Percentiles rank a stretch among this genome's conserved stretches.
phyloP scores from a whole-genome alignment of 495 filamentous ascomycete species.

The Neurospora sp. region DNA sequence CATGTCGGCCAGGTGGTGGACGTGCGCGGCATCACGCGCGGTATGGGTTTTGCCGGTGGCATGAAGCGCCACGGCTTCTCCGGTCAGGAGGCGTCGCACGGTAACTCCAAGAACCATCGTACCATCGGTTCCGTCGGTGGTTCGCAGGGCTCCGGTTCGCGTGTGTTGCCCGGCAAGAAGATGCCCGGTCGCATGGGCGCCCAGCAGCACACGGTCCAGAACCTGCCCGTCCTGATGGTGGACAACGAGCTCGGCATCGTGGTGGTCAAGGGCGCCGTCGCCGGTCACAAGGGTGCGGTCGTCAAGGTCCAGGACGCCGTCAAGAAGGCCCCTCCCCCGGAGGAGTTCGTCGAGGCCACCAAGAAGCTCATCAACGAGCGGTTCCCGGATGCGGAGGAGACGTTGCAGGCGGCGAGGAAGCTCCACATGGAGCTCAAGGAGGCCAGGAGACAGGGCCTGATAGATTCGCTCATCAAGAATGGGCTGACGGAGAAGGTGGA shows the following conservation, averaged over 20 bases:
- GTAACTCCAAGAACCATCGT: conserved; percentile 85
- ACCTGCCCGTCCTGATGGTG: conserved; percentile 77
- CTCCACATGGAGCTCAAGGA: conserved; percentile 32
- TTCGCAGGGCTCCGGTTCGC: conserved; percentile 80
- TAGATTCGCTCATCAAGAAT: conserved; percentile 11
- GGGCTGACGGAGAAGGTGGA: conserved; percentile 1
- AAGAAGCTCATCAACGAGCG: conserved; percentile 25
- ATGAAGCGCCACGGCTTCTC: conserved; percentile 90
- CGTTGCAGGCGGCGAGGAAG: conserved; percentile 27
- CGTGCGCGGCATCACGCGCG: conserved; percentile 62
- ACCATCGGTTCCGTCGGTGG: conserved; percentile 80
- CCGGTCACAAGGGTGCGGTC: conserved; percentile 71
- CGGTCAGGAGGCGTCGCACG: conserved; percentile 87
- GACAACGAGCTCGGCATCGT: conserved; percentile 78
- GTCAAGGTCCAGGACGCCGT: conserved; percentile 85
- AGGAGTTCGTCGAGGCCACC: conserved; percentile 31
- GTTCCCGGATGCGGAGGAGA: conserved; percentile 25
- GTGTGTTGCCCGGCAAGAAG: conserved; percentile 90
- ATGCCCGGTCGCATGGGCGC: conserved; percentile 96
- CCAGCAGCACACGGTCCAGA: conserved; percentile 76
- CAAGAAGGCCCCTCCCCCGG: conserved; percentile 75
- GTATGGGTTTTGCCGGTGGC: conserved; percentile 89
- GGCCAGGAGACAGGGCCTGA: conserved; percentile 28
- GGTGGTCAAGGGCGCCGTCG: conserved; percentile 74
- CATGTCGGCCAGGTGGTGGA: conserved; percentile 84